phyloP scores from a whole-genome alignment of 2,329 filamentous ascomycete genomes.

The Didymella arachidicola region DNA sequence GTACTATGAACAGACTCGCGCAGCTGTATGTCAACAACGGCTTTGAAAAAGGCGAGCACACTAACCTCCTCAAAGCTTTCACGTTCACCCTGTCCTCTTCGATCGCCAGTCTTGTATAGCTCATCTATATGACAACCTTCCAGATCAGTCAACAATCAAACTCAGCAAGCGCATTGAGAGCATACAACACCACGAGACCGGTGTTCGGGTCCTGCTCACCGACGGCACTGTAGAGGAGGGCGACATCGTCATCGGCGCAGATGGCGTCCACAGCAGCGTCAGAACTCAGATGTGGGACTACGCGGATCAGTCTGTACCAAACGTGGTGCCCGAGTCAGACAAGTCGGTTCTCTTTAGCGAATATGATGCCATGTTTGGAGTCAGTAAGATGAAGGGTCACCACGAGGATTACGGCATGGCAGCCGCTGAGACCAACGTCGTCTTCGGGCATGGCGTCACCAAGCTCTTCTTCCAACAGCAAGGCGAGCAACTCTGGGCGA shows the following conservation, averaged over 20 bases:
- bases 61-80: conserved; percentile 13
- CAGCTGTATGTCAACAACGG: conserved; percentile 3
- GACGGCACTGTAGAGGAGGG: conserved; percentile 30
- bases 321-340: conserved; percentile 19
- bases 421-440: conserved; percentile 33
- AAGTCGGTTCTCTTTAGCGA: conserved; percentile 17
- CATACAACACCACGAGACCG: conserved; percentile 25
- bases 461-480: conserved; percentile 22
- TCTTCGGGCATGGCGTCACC: conserved; percentile 32
- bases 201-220: conserved; percentile 26
- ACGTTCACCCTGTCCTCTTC: conserved; percentile 20
- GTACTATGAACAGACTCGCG: conserved; percentile 2
- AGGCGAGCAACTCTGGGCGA: neutral
- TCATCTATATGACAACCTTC: conserved; percentile 31
- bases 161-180: conserved; percentile 23
- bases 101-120: conserved; percentile 31
- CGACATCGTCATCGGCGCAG: conserved; percentile 36
- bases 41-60: neutral
- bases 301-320: conserved; percentile 20
- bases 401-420: conserved; percentile 35
- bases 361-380: conserved; percentile 20
- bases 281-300: conserved; percentile 34
- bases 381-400: conserved; percentile 23
- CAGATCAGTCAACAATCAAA: conserved; percentile 30
- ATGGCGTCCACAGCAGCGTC: conserved; percentile 35